Percentiles rank a stretch among this genome's conserved stretches.
These are phyloP conservation scores for Drosera capensis DNA, from an alignment of 148 eudicot genomes.

Conservation along the genomic window DNA sequence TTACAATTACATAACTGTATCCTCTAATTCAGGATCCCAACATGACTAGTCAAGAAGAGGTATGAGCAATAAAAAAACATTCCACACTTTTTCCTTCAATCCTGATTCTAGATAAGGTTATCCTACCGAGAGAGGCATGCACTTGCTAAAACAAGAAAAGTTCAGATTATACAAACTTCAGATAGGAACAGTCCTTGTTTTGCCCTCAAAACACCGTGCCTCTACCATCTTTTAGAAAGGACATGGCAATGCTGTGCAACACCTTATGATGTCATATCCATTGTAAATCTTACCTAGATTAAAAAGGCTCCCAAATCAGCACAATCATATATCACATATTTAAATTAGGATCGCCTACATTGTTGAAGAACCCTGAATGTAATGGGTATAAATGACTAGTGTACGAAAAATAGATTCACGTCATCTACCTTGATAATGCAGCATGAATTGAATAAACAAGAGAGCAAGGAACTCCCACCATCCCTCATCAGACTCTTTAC, in stretches of 20 bases:
- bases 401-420: slow-evolving; percentile 17
- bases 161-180: slow-evolving; percentile 5
- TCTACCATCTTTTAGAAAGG: slow-evolving; percentile 20
- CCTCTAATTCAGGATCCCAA: not conserved
- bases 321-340: slow-evolving; percentile 4
- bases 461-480: slow-evolving; percentile 35
- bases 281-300: slow-evolving; percentile 24
- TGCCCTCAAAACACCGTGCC: slow-evolving; percentile 8
- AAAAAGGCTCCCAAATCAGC: slow-evolving; percentile 15
- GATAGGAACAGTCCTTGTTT: not conserved
- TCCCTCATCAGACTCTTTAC: slow-evolving; percentile 39
- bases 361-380: not conserved
- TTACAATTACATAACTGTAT: not conserved
- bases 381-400: slow-evolving; percentile 1
- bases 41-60: not conserved
- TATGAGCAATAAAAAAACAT: slow-evolving; percentile 3
- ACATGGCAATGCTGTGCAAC: slow-evolving; percentile 15
- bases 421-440: slow-evolving; percentile 37
- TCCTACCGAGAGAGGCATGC: not conserved
- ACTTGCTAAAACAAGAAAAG: slow-evolving; percentile 9
- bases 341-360: no score
- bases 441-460: slow-evolving; percentile 38
- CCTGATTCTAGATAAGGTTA: slow-evolving; percentile 12
- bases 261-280: slow-evolving; percentile 16
- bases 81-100: no score